Evolutionary conservation across 768 basidiomycete genomes (phyloP).

Genomic region (Ramaria rubella): DNA sequence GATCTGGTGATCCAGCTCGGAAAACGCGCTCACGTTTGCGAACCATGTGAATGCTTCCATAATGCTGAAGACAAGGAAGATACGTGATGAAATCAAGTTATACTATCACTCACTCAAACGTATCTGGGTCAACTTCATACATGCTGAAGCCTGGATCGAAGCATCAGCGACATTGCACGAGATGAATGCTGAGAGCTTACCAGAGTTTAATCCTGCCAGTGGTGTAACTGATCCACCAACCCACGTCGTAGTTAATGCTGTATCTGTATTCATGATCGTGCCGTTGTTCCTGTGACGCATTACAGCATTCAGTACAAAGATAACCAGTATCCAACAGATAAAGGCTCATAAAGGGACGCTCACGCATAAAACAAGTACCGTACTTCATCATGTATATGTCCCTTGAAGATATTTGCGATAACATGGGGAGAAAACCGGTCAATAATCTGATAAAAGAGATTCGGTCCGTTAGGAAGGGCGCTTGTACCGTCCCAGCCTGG

Average conservation of each 20-base stretch:
- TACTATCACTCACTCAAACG: background rate
- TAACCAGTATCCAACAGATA: background rate
- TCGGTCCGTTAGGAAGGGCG: slow-evolving; percentile 53
- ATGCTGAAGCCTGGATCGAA: slow-evolving; percentile 17
- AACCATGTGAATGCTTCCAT: slow-evolving; percentile 24
- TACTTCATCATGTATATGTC: slow-evolving; percentile 23
- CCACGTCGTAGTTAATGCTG: slow-evolving; percentile 15
- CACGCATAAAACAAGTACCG: slow-evolving; percentile 16
- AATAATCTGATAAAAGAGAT: slow-evolving; percentile 48
- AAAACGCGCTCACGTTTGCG: slow-evolving; percentile 18
- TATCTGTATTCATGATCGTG: slow-evolving; percentile 7
- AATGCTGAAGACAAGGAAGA: slow-evolving; percentile 16
- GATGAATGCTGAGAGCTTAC: no score
- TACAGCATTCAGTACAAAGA: background rate
- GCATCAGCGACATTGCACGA: background rate
- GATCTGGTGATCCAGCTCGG: slow-evolving; percentile 16
- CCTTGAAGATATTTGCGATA: slow-evolving; percentile 20
- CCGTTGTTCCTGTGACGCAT: slow-evolving; percentile 2
- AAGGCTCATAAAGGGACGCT: slow-evolving; percentile 1
- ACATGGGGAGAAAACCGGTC: slow-evolving; percentile 22
- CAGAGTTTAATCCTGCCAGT: slow-evolving; percentile 18
- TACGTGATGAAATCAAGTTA: background rate
- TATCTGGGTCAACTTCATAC: slow-evolving; percentile 22
- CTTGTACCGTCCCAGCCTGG: slow-evolving; percentile 50
- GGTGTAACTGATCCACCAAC: slow-evolving; percentile 22